Evolutionary conservation across 306 rosid genomes (phyloP), one percentile per base, ranked within the genome.

Genomic region (Gastrolobium bilobum): DNA sequence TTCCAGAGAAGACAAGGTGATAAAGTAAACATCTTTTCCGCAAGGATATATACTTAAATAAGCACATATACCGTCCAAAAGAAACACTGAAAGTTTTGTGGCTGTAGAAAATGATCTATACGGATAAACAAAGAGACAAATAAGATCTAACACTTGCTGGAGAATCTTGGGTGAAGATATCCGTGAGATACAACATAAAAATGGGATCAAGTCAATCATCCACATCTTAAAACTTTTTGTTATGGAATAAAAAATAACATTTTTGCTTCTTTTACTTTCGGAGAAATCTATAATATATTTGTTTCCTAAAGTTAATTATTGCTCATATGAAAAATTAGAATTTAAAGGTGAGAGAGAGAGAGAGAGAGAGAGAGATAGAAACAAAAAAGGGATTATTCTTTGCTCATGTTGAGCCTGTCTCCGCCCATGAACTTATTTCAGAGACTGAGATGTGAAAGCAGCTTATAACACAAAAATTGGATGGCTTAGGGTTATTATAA

Each of bases 181-280:
- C 9, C 4, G n/a, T 37, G 11, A 73, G 68, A 62, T 11, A 10
- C 67, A 63, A 63, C 42, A 44, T 69, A 10, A 59, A 71, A 73
- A 73, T 65, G 83, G 83, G 63, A 78, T 83, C 80, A 66, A 83
- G 31, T 78, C 80, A 73, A 83, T 68, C 61, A 50, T 79, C 73
- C 2, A 73, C 78, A 58, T 73, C 40, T 35, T 76, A 72, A 31
- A 63, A 38, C 86, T 52, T 70, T 77, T 56, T 46, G 35, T 56
- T 43, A 43, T 40, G 44, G 59, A 15, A 38, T 15, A 11, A 54
- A n/a, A 47, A 65, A 38, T 20, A 58, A 20, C 0, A 40, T 7
- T 15, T 10, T 10, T 10, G 42, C 15, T 63, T 54, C 37, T 61
- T 71, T 60, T 57, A 44, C 52, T 54, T 71, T 72, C 4, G 4